phyloP scores from a whole-genome alignment of 371 early-diverging fungal species.

The Rhizomucor pusillus region DNA sequence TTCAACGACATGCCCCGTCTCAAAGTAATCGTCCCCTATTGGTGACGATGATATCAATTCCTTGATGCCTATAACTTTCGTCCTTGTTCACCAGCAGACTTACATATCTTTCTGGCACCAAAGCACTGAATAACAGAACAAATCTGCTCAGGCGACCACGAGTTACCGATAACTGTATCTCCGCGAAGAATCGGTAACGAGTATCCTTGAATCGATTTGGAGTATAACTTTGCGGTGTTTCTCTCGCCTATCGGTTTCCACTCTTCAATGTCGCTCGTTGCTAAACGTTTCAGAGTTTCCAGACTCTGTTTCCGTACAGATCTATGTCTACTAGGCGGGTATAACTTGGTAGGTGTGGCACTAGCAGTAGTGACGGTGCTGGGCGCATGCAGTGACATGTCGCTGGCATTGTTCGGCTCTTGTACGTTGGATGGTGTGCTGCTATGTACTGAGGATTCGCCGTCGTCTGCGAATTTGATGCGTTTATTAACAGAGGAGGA shows the following conservation, averaged over 20 bases:
- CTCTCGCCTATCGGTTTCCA: constrained; percentile 46
- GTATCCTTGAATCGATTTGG: constrained; percentile 39
- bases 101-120: constrained; percentile 43
- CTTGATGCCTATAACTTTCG: neutral
- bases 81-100: constrained; percentile 2
- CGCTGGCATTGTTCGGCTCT: neutral
- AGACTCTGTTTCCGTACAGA: constrained; percentile 31
- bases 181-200: constrained; percentile 52
- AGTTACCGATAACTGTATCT: constrained; percentile 38
- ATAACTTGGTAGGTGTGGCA: constrained; percentile 14
- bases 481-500: constrained; percentile 13
- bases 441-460: constrained; percentile 6
- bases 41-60: neutral
- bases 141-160: constrained; percentile 55
- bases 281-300: constrained; percentile 40
- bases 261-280: constrained; percentile 33
- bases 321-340: constrained; percentile 38
- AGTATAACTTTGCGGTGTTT: constrained; percentile 44
- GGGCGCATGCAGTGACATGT: neutral
- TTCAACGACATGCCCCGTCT: constrained; percentile 49
- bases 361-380: no score
- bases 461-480: constrained; percentile 18
- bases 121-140: constrained; percentile 50
- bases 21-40: constrained; percentile 56
- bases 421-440: constrained; percentile 3